A percentile compares a stretch with the other conserved stretches of the same genome.
phyloP scores from a whole-genome alignment of 768 basidiomycete genomes.

The Boletus eberwhitei region DNA sequence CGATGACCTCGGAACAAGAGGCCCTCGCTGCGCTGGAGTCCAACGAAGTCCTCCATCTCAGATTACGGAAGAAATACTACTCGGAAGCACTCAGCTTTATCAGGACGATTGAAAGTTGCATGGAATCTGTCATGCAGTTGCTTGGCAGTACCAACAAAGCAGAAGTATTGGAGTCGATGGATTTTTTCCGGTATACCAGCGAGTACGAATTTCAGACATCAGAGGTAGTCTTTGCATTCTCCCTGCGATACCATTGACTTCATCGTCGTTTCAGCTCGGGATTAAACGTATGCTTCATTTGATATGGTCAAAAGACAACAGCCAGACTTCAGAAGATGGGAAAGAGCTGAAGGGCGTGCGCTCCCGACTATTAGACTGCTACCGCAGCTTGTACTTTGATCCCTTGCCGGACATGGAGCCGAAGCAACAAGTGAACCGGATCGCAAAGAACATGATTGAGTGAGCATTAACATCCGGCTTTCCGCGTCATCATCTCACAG shows the following conservation, averaged over 20 bases:
- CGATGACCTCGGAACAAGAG: constrained; percentile 67
- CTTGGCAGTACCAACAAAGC: constrained; percentile 84
- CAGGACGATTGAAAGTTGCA: constrained; percentile 58
- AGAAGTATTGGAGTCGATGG: constrained; percentile 81
- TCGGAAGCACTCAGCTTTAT: constrained; percentile 85
- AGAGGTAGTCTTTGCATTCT: constrained; percentile 44
- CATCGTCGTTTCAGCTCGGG: constrained; percentile 51
- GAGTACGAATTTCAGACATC: constrained; percentile 80
- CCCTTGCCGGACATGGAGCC: constrained; percentile 67
- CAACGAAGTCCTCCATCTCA: constrained; percentile 60
- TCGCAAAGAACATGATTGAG: constrained; percentile 98
- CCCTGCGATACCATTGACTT: background rate
- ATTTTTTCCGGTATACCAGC: constrained; percentile 84
- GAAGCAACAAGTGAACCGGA: constrained; percentile 86
- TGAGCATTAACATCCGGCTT: constrained; percentile 34
- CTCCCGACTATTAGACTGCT: constrained; percentile 84
- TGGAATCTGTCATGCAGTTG: constrained; percentile 70
- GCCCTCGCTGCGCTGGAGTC: constrained; percentile 67
- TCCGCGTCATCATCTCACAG: background rate
- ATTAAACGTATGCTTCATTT: constrained; percentile 96
- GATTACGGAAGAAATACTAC: constrained; percentile 82
- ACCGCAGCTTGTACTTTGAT: constrained; percentile 86
- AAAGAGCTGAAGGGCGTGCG: constrained; percentile 86
- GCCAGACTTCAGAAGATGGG: constrained; percentile 67
- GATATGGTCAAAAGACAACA: constrained; percentile 96